Evolutionary conservation across 495 filamentous ascomycete species (phyloP), one percentile per base, ranked within the genome.

Genomic region (Aspergillus affinis): DNA sequence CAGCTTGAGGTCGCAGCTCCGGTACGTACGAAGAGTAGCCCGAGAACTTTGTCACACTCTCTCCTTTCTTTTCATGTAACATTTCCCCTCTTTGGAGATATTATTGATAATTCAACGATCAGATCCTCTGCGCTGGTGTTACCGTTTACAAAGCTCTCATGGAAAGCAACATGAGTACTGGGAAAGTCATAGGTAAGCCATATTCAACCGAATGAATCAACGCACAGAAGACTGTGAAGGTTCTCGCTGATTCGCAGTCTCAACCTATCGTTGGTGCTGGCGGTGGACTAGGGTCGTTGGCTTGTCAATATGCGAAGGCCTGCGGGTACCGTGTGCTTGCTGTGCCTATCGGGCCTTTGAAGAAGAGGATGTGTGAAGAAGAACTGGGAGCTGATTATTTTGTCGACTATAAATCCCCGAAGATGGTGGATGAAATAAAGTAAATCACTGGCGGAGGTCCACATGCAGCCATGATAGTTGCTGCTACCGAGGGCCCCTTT

Each of bases 81-180:
- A n/a, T n/a, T n/a, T n/a, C n/a, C n/a, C n/a, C n/a, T n/a, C n/a
- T n/a, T n/a, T n/a, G n/a, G n/a, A n/a, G n/a, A n/a, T n/a, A n/a
- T n/a, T n/a, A 48, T n/a, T 48, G 4, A 10, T 4, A 4, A 48
- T 48, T 55, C 15, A 48, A n/a, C 21, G 27, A 36, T 1, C 17
- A 61, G 59, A 32, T 65, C 0, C 56, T 65, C 6, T 65, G 62
- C 30, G 58, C 62, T 20, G 59, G 62, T 9, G 52, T 59, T 36
- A 65, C 59, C 0, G 62, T 65, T 0, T 61, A 61, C 56, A 65
- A 65, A 51, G 62, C 58, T 18, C 44, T 65, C 15, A 61, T 59
- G 36, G 62, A 65, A 36, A 17, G 49, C 9, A 60, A 57, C 4
- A 26, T 26, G 23, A 26, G 23, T 4, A 2, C 23, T 4, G 23